A percentile compares a stretch with the other conserved stretches of the same genome.
Conservation (phyloP, 2,329 filamentous ascomycete genomes). For the Apiospora saccharicola region DNA sequence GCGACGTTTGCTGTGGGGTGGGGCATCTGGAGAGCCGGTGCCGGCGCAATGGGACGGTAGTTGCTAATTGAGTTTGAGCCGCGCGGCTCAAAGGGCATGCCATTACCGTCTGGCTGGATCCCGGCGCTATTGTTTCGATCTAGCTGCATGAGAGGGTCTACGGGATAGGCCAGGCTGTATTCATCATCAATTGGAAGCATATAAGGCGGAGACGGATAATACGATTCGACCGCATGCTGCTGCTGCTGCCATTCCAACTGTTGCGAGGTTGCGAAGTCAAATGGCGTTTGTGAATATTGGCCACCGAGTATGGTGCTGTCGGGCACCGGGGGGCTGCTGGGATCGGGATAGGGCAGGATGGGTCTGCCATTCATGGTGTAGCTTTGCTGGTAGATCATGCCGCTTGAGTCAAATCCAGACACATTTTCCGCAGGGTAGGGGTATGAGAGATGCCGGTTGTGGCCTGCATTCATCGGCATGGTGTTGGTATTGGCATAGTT, state of each 20-base stretch:
- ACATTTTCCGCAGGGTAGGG: not conserved
- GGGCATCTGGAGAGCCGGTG: not conserved
- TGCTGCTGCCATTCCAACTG: not conserved
- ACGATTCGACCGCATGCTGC: not conserved
- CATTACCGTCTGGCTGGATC: not conserved
- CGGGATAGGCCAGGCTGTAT: not conserved
- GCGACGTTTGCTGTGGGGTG: not conserved
- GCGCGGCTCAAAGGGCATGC: not conserved
- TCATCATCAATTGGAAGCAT: not conserved
- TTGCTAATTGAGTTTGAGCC: not conserved
- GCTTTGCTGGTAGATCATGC: not conserved
- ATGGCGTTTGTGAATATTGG: not conserved
- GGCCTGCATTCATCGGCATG: not conserved
- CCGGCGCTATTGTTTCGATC: not conserved
- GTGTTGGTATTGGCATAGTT: not conserved
- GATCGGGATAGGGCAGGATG: not conserved
- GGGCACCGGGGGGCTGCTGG: not conserved
- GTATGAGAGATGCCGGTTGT: not conserved
- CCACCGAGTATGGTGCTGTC: not conserved
- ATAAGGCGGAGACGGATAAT: not conserved
- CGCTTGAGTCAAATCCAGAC: not conserved
- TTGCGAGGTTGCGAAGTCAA: not conserved
- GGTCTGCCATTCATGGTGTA: not conserved
- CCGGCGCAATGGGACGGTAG: not conserved
- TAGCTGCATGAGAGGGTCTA: not conserved